Evolutionary conservation across 2,329 filamentous ascomycete species (phyloP), one percentile per base, ranked within the genome.

Genomic region (Epichloe baconii): DNA sequence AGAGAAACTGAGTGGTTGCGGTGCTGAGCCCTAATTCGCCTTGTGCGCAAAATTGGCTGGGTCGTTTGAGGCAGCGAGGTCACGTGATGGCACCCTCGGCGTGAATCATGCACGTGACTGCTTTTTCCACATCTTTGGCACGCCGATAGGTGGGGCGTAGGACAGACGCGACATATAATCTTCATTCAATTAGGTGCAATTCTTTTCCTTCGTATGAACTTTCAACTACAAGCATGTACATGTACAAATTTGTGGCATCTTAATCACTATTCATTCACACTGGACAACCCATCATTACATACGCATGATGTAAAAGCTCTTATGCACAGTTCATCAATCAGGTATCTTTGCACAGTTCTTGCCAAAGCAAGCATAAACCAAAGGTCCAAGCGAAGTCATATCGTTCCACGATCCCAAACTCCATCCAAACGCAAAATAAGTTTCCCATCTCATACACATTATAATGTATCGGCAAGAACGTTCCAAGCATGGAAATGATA

Each of bases 1-100:
- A 61, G 59, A 48, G 49, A 40, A 38, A 17, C 59, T 58, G 46
- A 19, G 23, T 40, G 37, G 10, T 11, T 36, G 45, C 44, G 46
- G 41, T 51, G 48, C 49, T 49, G 58, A 69, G 66, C 66, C 66
- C 66, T 69, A 69, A 67, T 62, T 60, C 58, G 52, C 49, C 52
- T 56, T 52, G 52, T 53, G 52, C 48, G 49, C 49, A 57, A 56
- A 53, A 48, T 41, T 12, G 26, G 58, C 53, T 56, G 51, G 54
- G 56, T 56, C 57, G 53, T 52, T 54, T 54, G 49, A 54, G 53
- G 55, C 54, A 56, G 42, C 52, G 51, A 40, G 50, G 49, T 64
- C 66, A 68, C 56, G 65, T 68, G 65, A 62, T 41, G 10, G n/a
- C 58, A 59, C 61, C 58, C 59, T 61, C 41, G 36, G 31, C 26